These are phyloP conservation scores for Aspergillus texensis DNA, from an alignment of 2,329 filamentous ascomycete species.

Conservation along the genomic window DNA sequence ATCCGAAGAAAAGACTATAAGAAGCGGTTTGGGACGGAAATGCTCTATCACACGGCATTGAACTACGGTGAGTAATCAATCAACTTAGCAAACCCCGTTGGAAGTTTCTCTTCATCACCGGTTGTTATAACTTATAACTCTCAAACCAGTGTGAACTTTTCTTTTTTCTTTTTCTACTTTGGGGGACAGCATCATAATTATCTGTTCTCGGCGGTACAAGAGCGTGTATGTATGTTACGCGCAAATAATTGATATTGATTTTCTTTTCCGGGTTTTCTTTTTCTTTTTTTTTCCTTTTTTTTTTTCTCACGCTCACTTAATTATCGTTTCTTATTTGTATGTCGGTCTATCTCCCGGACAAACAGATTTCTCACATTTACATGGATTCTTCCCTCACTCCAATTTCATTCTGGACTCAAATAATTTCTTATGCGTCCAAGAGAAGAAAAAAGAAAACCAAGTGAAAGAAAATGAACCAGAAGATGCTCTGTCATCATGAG, in stretches of 20 bases:
- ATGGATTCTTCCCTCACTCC: neutral
- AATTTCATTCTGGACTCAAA: neutral
- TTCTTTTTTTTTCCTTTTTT: no score
- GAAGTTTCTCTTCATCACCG: no score
- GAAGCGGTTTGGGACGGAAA: no score
- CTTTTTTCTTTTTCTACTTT: no score
- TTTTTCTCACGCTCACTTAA: neutral
- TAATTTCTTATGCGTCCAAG: neutral
- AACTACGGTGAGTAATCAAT: no score
- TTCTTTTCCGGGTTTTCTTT: neutral
- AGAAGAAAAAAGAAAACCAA: neutral
- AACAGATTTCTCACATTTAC: neutral
- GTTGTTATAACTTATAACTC: no score
- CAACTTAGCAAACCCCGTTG: no score
- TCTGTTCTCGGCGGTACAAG: neutral
- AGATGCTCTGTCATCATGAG: conserved; percentile 12
- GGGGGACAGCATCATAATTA: neutral
- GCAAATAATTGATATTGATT: neutral
- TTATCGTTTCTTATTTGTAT: neutral
- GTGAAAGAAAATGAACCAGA: neutral
- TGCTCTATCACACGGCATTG: no score
- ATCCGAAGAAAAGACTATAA: no score
- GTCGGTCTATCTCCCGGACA: neutral
- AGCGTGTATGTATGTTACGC: neutral
- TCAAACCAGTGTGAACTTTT: no score